A percentile compares a stretch with the other conserved stretches of the same genome.
These are phyloP conservation scores for Cryptococcus hybrid DNA, from an alignment of 1,284 basidiomycete species.

Conservation along the genomic window DNA sequence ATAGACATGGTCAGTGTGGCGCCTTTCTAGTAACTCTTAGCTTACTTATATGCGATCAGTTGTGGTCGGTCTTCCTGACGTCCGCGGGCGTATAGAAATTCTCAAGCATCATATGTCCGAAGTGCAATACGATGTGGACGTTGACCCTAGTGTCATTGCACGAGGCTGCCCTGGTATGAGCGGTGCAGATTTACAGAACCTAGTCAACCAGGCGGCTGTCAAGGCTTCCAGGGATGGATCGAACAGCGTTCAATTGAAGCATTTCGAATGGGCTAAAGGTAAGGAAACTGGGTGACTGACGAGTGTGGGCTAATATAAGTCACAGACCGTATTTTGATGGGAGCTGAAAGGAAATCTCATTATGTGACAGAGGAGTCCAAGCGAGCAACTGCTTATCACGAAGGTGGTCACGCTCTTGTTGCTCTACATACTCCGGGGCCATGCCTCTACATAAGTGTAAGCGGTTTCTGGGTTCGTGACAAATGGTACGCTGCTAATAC, in stretches of 20 bases:
- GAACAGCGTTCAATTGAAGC: conserved; percentile 65
- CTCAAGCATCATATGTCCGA: conserved; percentile 83
- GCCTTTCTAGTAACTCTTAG: background rate
- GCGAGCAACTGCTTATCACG: conserved; percentile 88
- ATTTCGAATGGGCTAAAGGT: conserved; percentile 95
- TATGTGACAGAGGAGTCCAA: conserved; percentile 83
- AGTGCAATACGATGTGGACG: conserved; percentile 66
- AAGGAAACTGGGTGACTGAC: conserved; percentile 14
- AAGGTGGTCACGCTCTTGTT: conserved; percentile 90
- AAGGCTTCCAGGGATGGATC: conserved; percentile 83
- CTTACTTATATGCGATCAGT: conserved; percentile 23
- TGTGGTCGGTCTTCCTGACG: conserved; percentile 57
- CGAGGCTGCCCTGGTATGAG: conserved; percentile 70
- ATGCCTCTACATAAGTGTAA: conserved; percentile 89
- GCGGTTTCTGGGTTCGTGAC: conserved; percentile 1
- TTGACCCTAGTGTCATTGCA: conserved; percentile 80
- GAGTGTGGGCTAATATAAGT: background rate
- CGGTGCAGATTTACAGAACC: conserved; percentile 85
- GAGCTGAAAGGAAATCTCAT: conserved; percentile 83
- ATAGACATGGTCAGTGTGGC: conserved; percentile 64
- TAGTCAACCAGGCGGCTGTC: conserved; percentile 90
- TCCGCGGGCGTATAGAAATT: conserved; percentile 78
- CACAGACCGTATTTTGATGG: conserved; percentile 90
- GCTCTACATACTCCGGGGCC: conserved; percentile 84
- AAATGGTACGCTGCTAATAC: conserved; percentile 1